Base-by-base conservation (phyloP, 768 basidiomycete species). In the Peribolospora kevripleyi region DNA sequence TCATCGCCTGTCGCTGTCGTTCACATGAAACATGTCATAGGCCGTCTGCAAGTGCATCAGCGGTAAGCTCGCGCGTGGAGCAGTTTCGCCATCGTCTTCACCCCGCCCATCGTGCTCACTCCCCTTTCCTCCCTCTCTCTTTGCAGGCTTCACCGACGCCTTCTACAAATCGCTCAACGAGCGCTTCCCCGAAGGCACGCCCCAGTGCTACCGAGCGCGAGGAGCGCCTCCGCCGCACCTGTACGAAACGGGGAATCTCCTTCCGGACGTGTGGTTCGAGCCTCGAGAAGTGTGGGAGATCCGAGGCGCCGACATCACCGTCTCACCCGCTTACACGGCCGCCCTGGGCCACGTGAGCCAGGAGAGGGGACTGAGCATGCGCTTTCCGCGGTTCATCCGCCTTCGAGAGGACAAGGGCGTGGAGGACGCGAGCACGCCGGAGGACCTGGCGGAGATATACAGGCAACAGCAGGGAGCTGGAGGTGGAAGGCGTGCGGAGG, bases 361-460 rank as follows among this genome's bases (percentile, higher is more conserved):
- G 3, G 70, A 71, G 48, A 72, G 80, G 38, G 88, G 88, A 4
- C 70, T 90, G 40, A 83, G 81, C 61, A 67, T 91, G 9, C 79
- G 88, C 9, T 93, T 93, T 66, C 88, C 88, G 46, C 74, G 87
- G 42, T 91, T 90, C 68, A 72, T 90, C 54, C 75, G 72, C 56
- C 62, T 76, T 6, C 71, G 82, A 37, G 77, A 79, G 7, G 87
- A 90, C 67, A 88, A 86, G 66, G 61, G 62, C 5, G 71, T 79
- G 52, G 78, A 81, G 61, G 67, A 80, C 59, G 85, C 84, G 2
- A 85, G 78, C 60, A 78, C 79, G 3, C 72, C 78, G 2, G 71
- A 74, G 14, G 78, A 83, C 63, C 70, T 90, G 51, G 80, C 76
- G 7, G 71, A 73, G 9, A 74, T 87, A 65, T 87, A 78, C 67